Base-by-base conservation (phyloP, 1,139 yeast genomes). In the Sugiyamaella xylanicola region DNA sequence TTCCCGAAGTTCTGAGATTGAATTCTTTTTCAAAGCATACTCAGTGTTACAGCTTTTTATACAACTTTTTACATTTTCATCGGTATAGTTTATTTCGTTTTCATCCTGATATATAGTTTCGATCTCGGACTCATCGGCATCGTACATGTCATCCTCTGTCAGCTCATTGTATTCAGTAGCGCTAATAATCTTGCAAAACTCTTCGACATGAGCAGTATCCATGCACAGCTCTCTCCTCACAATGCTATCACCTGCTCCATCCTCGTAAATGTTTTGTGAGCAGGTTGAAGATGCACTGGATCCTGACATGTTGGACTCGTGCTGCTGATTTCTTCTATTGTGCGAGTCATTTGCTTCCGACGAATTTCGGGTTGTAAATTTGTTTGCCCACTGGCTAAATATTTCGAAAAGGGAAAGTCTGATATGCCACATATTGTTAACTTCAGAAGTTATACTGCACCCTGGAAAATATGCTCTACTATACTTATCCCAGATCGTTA, bases 371-470 rank as follows among this genome's bases (percentile, higher is more conserved):
- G 15, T 21, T 8, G 32, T 21, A 8, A 46, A 16, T 20, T 37
- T 46, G 25, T 25, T 46, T 4, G 42, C 20, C 36, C 29, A 21
- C 3, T 46, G 50, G 15, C 17, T 36, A 21, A 46, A 4, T 7
- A 46, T 21, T 46, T 46, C 42, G 4, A 40, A 15, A n/a, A 46
- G 32, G 2, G 50, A 36, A 7, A 46, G 19, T 32, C 20, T 46
- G 8, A 46, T 20, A 32, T 32, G 50, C 50, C 50, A 32, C 50
- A 46, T 46, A 8, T 36, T 9, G 32, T 27, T 4, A n/a, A 36
- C n/a, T 7, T 15, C 17, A n/a, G 9, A 4, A 41, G 16, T 5
- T 9, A 5, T 9, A 25, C 29, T 25, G 9, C 5, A 5, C 9
- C 5, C 8, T 25, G 29, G 9, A 25, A 5, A 9, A 9, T 5